Conservation (phyloP, 768 basidiomycete genomes). For the Boletus vinaceobasis region DNA sequence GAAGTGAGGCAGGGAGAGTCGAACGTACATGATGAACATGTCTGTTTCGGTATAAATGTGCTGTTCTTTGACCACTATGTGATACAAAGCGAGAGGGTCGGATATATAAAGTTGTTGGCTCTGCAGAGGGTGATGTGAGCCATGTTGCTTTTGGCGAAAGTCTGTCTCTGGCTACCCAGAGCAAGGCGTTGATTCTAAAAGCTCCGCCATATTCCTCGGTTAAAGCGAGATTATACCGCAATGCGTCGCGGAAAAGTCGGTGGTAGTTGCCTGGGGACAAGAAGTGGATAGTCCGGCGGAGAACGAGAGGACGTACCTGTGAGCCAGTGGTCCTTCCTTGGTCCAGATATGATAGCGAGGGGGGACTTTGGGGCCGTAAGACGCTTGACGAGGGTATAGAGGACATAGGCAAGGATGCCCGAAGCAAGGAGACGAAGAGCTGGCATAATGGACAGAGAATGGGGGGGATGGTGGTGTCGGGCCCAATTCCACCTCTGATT, state of each 20-base stretch:
- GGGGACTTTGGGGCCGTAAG: constrained; percentile 8
- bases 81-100: constrained; percentile 37
- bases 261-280: constrained; percentile 30
- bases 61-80: constrained; percentile 37
- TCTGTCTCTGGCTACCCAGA: constrained; percentile 26
- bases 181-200: constrained; percentile 33
- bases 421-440: constrained; percentile 2
- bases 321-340: constrained; percentile 35
- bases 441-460: neutral
- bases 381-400: constrained; percentile 18
- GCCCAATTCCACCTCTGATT: too few relatives aligned
- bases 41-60: constrained; percentile 37
- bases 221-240: constrained; percentile 30
- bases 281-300: neutral
- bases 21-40: constrained; percentile 31
- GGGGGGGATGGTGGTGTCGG: too few relatives aligned
- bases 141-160: neutral
- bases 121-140: constrained; percentile 7
- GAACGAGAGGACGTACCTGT: constrained; percentile 19
- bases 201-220: constrained; percentile 33
- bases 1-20: neutral
- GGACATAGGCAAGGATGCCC: constrained; percentile 5
- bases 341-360: constrained; percentile 27
- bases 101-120: constrained; percentile 33
- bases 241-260: constrained; percentile 32